Evolutionary conservation across 2,329 filamentous ascomycete species (phyloP), one percentile per base, ranked within the genome.

Genomic region (Tolypocladium amazonense): DNA sequence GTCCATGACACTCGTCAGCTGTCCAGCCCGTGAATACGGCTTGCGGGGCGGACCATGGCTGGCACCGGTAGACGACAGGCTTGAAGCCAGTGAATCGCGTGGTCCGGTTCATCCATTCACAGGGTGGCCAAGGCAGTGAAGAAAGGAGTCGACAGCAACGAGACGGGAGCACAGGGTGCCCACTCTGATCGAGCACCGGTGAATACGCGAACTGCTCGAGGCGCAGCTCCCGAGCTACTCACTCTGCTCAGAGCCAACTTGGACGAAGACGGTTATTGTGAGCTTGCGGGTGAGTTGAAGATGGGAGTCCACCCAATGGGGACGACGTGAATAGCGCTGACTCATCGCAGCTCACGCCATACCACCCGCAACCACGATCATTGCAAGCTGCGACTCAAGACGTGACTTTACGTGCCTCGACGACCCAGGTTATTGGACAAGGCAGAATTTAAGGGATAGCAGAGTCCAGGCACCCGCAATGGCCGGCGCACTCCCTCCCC

Each of bases 401-500:
- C 39, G 1, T 14, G 12, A 37, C 7, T 43, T 7, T 12, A 3
- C 39, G 6, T 7, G 4, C 6, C 5, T 43, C 6, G 18, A 4
- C 20, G 15, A 1, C 38, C 18, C 38, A 7, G 15, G 15, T 20
- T 18, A 20, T 41, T 41, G 38, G 3, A 9, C 38, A 20, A 20
- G 11, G 47, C 20, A 52, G 23, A 52, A 15, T 9, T 25, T 20
- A 8, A 6, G 15, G 2, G 0, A n/a, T 18, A n/a, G 7, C 18
- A 3, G 47, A 11, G 18, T 50, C 45, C 14, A 20, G 18, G 2
- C 23, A 1, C 6, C 7, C 23, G 14, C 39, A 30, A 62, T 62
- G 56, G 30, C 58, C 8, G 25, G 25, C 2, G 20, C 37, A 5
- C 61, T 76, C 4, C 67, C 70, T 18, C 59, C 69, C 2, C 72